Base-by-base conservation (phyloP, 257 asterid genomes). In the Primulina huaijiensis region DNA sequence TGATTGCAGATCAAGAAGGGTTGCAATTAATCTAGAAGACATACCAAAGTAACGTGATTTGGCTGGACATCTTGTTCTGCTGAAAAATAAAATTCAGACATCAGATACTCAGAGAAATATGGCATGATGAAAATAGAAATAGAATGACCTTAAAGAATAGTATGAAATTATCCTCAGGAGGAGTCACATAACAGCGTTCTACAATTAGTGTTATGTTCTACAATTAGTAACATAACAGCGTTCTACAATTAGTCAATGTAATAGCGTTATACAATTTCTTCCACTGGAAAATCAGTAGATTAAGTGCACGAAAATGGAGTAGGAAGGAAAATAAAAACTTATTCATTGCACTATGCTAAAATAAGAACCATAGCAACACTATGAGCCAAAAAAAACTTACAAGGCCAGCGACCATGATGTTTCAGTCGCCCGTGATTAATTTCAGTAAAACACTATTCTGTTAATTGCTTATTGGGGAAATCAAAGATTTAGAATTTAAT, bases 41-140 rank as follows among this genome's bases (percentile, higher is more conserved):
- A 34, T 84, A 92, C 97, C 83, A 69, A 65, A 21, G 84, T 77
- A 33, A 60, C 74, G 56, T 76, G 80, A 66, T 63, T 82, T 78
- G 79, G 80, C 75, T 46, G 75, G 73, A 64, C 83, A 70, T 74
- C 79, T 73, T 76, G 74, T 27, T 85, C 99, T 89, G 90, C 93
- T 75, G 30, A 53, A 64, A 35, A 71, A 52, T 72, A 66, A 68
- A 46, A 65, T 70, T 67, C 63, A 69, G 29, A 20, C 23, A 64
- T 74, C 63, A 82, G 72, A 65, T 21, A 37, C 59, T 5, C 2
- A 14, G 8, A 50, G 2, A 50, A 50, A 50, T 14, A 16, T 50
- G 57, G 57, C 57, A 50, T 50, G 21, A 17, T 43, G 55, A 17
- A 17, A 46, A 16, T 46, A 46, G 8, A 5, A 46, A 14, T 46